A percentile compares a stretch with the other conserved stretches of the same genome.
Conservation (phyloP, 306 rosid genomes). For the Trifolium fragiferum region DNA sequence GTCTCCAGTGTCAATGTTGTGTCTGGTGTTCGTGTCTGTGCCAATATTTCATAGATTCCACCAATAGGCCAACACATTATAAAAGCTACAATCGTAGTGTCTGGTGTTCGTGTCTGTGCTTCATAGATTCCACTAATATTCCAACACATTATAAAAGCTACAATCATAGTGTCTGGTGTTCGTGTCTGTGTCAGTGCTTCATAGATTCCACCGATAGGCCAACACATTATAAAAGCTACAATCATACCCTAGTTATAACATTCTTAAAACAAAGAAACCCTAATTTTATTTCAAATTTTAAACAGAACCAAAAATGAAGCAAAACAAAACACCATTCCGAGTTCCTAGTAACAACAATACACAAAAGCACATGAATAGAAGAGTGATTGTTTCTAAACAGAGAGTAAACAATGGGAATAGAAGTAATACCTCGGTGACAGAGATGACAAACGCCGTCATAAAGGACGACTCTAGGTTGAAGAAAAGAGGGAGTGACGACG, state of each 20-base stretch:
- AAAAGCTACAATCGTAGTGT: background rate
- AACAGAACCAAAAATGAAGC: background rate
- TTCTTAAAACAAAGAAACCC: background rate
- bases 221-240: background rate
- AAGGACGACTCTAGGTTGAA: slow-evolving; percentile 75
- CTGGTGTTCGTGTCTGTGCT: background rate
- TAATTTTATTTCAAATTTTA: background rate
- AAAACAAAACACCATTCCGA: background rate
- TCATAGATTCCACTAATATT: background rate
- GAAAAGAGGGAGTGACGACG: slow-evolving; percentile 48
- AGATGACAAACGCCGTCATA: slow-evolving; percentile 82
- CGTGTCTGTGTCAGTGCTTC: background rate
- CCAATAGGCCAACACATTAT: background rate
- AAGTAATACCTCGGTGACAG: slow-evolving; percentile 66
- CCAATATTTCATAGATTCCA: background rate
- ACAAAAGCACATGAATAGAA: background rate
- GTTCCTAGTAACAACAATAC: background rate
- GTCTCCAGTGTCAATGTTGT: background rate
- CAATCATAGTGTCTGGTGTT: background rate
- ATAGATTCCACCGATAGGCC: background rate
- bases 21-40: background rate
- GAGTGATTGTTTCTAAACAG: background rate
- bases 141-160: background rate
- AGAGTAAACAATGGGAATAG: background rate
- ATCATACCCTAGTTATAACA: slow-evolving; percentile 21